Percentiles rank a stretch among this genome's conserved stretches.
phyloP scores from a whole-genome alignment of 2,329 filamentous ascomycete genomes.

The Nemania sp. region DNA sequence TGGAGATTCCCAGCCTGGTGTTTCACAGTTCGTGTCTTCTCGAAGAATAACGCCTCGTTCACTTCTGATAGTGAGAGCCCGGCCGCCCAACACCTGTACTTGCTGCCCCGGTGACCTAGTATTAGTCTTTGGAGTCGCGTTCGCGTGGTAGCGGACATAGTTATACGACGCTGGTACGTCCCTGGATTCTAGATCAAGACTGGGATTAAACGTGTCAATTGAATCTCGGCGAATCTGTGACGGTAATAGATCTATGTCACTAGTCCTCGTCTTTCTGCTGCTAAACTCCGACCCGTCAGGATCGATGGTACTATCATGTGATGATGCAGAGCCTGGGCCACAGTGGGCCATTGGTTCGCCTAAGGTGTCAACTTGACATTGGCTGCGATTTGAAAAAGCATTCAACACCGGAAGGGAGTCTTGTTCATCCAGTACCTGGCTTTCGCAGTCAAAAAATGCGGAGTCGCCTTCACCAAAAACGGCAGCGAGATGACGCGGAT shows the following conservation, averaged over 20 bases:
- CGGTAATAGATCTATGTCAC: conserved; percentile 40
- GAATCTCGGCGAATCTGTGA: conserved; percentile 39
- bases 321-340: conserved; percentile 21
- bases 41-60: conserved; percentile 40
- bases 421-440: conserved; percentile 23
- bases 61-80: conserved; percentile 37
- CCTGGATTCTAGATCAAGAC: conserved; percentile 35
- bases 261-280: conserved; percentile 27
- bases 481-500: conserved; percentile 30
- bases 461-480: conserved; percentile 33
- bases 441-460: conserved; percentile 31
- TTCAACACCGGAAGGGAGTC: conserved; percentile 5
- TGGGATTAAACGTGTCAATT: conserved; percentile 39
- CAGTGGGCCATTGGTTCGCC: conserved; percentile 16
- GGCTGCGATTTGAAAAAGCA: conserved; percentile 7
- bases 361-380: conserved; percentile 10
- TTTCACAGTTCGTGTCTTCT: conserved; percentile 31
- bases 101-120: conserved; percentile 34
- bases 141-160: conserved; percentile 31
- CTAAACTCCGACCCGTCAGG: conserved; percentile 19
- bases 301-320: conserved; percentile 20
- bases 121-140: conserved; percentile 32
- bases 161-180: conserved; percentile 30
- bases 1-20: conserved; percentile 13
- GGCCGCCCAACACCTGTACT: conserved; percentile 35